phyloP scores from a whole-genome alignment of 495 filamentous ascomycete genomes.

The Hypoxylon perforatum region DNA sequence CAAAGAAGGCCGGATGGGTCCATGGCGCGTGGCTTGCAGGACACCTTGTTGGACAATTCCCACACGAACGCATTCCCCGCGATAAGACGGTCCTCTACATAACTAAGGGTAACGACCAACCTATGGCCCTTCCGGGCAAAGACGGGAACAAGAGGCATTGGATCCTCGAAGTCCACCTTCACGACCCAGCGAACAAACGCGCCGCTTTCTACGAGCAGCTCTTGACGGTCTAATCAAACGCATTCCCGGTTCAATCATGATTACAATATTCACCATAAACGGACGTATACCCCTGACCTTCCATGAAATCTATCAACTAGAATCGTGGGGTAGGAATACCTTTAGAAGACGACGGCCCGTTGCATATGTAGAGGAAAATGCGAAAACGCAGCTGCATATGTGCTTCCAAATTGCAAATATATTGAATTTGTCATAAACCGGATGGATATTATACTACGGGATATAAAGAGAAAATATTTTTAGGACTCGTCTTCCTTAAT shows the following conservation, averaged over 20 bases:
- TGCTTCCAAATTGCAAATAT: too few species aligned
- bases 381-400: too few species aligned
- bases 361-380: too few species aligned
- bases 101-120: slow-evolving; percentile 52
- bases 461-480: too few species aligned
- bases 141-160: slow-evolving; percentile 60
- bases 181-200: slow-evolving; percentile 49
- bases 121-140: slow-evolving; percentile 50
- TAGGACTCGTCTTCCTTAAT: too few species aligned
- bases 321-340: too few species aligned
- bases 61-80: slow-evolving; percentile 62
- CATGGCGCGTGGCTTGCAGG: slow-evolving; percentile 59
- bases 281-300: background rate
- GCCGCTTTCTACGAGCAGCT: slow-evolving; percentile 60
- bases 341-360: too few species aligned
- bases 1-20: slow-evolving; percentile 48
- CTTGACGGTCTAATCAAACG: slow-evolving; percentile 49
- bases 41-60: slow-evolving; percentile 50
- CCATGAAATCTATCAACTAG: too few species aligned
- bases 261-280: background rate
- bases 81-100: slow-evolving; percentile 57
- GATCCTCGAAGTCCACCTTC: slow-evolving; percentile 64
- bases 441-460: too few species aligned
- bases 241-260: background rate
- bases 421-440: too few species aligned